Evolutionary conservation across 2,329 filamentous ascomycete genomes (phyloP).

Genomic region (Fusarium brevicatenulatum): DNA sequence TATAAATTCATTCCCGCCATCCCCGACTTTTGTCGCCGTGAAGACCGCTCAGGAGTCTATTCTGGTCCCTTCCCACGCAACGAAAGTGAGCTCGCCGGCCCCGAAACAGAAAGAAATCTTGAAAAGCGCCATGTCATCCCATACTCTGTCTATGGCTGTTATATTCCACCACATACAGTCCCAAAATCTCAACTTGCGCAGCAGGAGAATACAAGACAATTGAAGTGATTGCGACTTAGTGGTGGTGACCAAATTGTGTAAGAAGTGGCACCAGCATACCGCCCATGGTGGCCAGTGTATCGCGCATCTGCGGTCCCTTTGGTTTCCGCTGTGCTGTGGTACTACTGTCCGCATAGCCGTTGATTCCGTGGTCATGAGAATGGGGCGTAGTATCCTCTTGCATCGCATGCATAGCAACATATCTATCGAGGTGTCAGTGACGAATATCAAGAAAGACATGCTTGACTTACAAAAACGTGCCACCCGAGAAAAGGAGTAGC

Average conservation of each 20-base stretch:
- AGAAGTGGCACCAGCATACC: slow-evolving; percentile 83
- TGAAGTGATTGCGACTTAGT: slow-evolving; percentile 51
- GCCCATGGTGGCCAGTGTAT: slow-evolving; percentile 75
- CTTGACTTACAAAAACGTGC: slow-evolving; percentile 85
- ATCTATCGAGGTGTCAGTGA: slow-evolving; percentile 62
- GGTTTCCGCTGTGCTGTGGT: slow-evolving; percentile 60
- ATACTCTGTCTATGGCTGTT: slow-evolving; percentile 14
- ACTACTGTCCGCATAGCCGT: slow-evolving; percentile 65
- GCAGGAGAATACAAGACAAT: slow-evolving; percentile 14
- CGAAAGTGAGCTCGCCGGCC: slow-evolving; percentile 39
- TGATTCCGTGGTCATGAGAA: slow-evolving; percentile 58
- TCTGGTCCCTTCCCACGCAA: slow-evolving; percentile 20
- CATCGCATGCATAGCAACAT: slow-evolving; percentile 99
- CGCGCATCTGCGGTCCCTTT: slow-evolving; percentile 69
- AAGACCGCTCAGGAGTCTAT: slow-evolving; percentile 27
- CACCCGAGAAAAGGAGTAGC: slow-evolving; percentile 91
- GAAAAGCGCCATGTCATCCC: slow-evolving; percentile 32
- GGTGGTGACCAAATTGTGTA: slow-evolving; percentile 81
- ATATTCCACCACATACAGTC: slow-evolving; percentile 3
- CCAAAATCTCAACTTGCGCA: slow-evolving; percentile 11
- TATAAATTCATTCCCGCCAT: slow-evolving; percentile 9
- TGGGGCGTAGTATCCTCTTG: slow-evolving; percentile 74
- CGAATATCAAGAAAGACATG: neutral
- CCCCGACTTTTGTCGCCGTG: slow-evolving; percentile 8
- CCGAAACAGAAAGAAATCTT: slow-evolving; percentile 9